Percentiles rank a stretch among this genome's conserved stretches.
Evolutionary conservation across 83 land plant species (phyloP).

Genomic region (Picea mariana): DNA sequence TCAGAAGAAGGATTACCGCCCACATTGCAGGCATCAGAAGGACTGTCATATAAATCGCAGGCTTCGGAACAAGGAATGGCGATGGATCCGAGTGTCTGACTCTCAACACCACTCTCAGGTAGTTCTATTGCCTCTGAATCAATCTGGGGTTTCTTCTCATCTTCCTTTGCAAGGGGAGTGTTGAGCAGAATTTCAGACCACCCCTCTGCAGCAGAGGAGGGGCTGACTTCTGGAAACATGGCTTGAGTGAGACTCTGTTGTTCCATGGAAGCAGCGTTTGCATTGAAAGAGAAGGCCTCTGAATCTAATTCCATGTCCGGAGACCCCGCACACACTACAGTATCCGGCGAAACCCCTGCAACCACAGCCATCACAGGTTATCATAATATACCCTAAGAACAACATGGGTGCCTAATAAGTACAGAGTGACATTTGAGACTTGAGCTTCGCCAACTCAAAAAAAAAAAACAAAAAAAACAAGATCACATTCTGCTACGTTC

Average conservation of each 20-base stretch:
- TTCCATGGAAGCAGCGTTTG: background rate
- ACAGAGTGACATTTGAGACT: too few species aligned
- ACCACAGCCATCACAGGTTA: background rate
- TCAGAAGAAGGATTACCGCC: too few species aligned
- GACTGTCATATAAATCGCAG: background rate
- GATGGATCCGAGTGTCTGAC: background rate
- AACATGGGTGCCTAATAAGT: background rate
- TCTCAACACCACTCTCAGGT: background rate
- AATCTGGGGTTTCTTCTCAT: background rate
- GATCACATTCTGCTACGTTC: background rate
- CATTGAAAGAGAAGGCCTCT: constrained; percentile 3
- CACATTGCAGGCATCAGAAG: too few species aligned
- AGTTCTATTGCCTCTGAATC: background rate
- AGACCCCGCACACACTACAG: constrained; percentile 9
- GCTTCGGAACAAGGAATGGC: background rate
- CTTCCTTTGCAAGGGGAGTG: constrained; percentile 11
- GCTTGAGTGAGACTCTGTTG: constrained; percentile 9
- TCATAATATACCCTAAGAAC: background rate
- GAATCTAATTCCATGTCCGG: constrained; percentile 12
- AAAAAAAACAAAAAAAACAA: too few species aligned
- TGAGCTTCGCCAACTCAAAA: too few species aligned
- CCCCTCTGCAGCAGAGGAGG: background rate
- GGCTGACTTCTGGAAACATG: constrained; percentile 14
- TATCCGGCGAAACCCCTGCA: constrained; percentile 10
- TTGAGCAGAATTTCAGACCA: constrained; percentile 10